Evolutionary conservation across 345 rosid genomes (phyloP).

Genomic region (Moricandia moricandioides): DNA sequence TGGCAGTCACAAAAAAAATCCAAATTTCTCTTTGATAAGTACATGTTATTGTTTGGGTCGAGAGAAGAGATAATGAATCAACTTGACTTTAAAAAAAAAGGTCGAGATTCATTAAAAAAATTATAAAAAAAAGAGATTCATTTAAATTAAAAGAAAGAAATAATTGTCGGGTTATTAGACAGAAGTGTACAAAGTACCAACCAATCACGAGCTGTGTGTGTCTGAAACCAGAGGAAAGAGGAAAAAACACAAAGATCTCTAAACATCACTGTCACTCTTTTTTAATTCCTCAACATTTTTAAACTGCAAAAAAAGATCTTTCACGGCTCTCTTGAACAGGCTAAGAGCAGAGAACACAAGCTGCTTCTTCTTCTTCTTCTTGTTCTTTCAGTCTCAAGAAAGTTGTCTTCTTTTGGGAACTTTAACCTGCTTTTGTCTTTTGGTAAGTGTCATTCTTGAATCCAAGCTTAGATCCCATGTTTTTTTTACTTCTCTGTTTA

Average conservation of each 20-base stretch:
- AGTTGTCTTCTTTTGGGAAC: slow-evolving; percentile 7
- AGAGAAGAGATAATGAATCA: not conserved
- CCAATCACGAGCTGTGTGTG: slow-evolving; percentile 32
- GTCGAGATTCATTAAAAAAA: not conserved
- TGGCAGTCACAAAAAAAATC: not conserved
- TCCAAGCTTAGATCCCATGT: slow-evolving; percentile 41
- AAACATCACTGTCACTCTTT: slow-evolving; percentile 2
- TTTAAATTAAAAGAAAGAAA: not conserved
- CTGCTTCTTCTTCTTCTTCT: slow-evolving; percentile 14
- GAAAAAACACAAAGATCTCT: slow-evolving; percentile 46
- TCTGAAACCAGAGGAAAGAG: slow-evolving; percentile 24
- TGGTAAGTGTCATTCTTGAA: slow-evolving; percentile 37
- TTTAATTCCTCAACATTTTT: not conserved
- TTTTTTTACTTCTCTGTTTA: slow-evolving; percentile 10
- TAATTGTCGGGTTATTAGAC: slow-evolving; percentile 16
- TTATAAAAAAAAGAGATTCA: not conserved
- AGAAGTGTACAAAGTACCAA: slow-evolving; percentile 13
- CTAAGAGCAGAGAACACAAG: slow-evolving; percentile 13
- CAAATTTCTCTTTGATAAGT: not conserved
- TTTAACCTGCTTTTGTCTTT: slow-evolving; percentile 17
- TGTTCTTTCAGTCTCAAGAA: not conserved
- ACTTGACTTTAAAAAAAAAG: not conserved
- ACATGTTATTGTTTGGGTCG: not conserved
- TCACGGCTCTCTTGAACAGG: slow-evolving; percentile 10
- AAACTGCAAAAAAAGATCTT: slow-evolving; percentile 1